Evolutionary conservation across 2,329 filamentous ascomycete genomes (phyloP).

Genomic region (Neoscytalidium dimidiatum): DNA sequence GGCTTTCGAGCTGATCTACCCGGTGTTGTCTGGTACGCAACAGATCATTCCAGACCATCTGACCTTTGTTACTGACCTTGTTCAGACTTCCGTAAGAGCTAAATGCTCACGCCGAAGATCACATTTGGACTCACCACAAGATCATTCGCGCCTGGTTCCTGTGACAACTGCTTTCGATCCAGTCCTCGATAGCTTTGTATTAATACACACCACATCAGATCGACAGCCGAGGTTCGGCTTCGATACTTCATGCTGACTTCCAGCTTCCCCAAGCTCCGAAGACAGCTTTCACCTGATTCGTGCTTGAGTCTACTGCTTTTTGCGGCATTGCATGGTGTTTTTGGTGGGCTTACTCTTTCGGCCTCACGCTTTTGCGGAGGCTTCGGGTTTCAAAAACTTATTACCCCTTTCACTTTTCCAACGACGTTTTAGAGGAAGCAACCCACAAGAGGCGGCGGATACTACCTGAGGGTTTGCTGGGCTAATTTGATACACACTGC

Average conservation of each 20-base stretch:
- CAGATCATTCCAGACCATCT: background rate
- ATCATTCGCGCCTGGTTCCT: conserved; percentile 12
- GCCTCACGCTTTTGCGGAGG: conserved; percentile 7
- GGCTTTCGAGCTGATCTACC: conserved; percentile 70
- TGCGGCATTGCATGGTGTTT: conserved; percentile 22
- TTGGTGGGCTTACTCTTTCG: conserved; percentile 10
- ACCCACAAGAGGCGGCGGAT: conserved; percentile 1
- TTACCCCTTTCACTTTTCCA: conserved; percentile 16
- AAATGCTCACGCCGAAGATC: conserved; percentile 1
- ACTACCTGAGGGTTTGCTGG: conserved; percentile 7
- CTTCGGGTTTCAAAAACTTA: conserved; percentile 19
- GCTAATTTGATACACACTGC: conserved; percentile 16
- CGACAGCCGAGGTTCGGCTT: background rate
- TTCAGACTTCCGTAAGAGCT: conserved; percentile 23
- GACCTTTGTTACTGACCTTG: conserved; percentile 28
- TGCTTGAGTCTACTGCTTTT: conserved; percentile 19
- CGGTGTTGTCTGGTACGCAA: conserved; percentile 78
- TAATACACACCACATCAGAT: conserved; percentile 7
- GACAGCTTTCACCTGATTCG: conserved; percentile 4
- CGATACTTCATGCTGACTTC: background rate
- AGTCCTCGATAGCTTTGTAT: conserved; percentile 12
- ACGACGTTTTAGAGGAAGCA: conserved; percentile 15
- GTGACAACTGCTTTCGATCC: conserved; percentile 3
- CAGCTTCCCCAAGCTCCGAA: background rate
- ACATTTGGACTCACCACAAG: background rate